A percentile compares a stretch with the other conserved stretches of the same genome.
Evolutionary conservation across 805 yeast species (phyloP).

Genomic region (Wickerhamomyces canadensis): DNA sequence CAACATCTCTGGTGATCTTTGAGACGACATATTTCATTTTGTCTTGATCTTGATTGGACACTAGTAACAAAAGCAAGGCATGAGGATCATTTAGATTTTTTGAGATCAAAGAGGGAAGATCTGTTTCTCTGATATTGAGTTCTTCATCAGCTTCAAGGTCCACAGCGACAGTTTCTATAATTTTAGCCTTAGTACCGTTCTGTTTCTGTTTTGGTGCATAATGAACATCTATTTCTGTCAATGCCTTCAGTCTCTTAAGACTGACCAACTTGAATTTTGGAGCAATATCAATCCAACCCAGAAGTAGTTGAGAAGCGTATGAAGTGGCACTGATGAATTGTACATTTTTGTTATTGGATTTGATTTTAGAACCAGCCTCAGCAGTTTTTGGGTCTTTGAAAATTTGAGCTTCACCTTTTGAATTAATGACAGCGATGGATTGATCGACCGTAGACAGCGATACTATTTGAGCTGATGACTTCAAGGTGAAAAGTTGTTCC

Average conservation of each 20-base stretch:
- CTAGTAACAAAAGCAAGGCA: constrained; percentile 19
- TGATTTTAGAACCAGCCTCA: constrained; percentile 4
- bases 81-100: constrained; percentile 19
- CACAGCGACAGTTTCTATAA: constrained; percentile 25
- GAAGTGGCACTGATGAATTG: constrained; percentile 23
- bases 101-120: constrained; percentile 12
- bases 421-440: constrained; percentile 21
- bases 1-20: constrained; percentile 35
- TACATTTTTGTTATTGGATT: constrained; percentile 22
- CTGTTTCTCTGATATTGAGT: constrained; percentile 21
- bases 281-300: constrained; percentile 35
- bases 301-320: constrained; percentile 15
- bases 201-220: constrained; percentile 1
- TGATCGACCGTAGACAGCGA: neutral
- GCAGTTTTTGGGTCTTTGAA: constrained; percentile 16
- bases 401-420: constrained; percentile 29
- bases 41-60: constrained; percentile 29
- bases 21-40: constrained; percentile 37
- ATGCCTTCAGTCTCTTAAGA: constrained; percentile 15
- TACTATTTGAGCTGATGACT: neutral
- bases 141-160: constrained; percentile 22
- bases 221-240: constrained; percentile 24
- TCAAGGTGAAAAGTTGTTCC: neutral
- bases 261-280: constrained; percentile 30
- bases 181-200: constrained; percentile 1